These are phyloP conservation scores for Medicago arabica DNA, from an alignment of 306 rosid genomes.

Conservation along the genomic window DNA sequence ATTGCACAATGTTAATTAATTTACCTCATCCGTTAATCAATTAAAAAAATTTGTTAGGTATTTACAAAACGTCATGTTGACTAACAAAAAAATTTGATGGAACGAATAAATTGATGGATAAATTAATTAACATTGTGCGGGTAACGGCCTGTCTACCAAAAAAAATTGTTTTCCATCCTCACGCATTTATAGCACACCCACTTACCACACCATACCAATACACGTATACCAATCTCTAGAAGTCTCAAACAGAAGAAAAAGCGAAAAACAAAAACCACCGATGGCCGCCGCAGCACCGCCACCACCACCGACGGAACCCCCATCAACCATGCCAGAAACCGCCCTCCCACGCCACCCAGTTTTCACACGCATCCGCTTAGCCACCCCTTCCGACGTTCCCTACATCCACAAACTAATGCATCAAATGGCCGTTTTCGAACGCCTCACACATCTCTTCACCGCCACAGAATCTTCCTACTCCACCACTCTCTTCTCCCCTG, in stretches of 20 bases:
- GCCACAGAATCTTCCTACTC: conserved; percentile 74
- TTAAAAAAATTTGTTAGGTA: too few species aligned
- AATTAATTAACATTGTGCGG: too few species aligned
- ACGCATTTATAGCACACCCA: neutral
- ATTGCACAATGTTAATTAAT: too few species aligned
- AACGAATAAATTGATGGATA: too few species aligned
- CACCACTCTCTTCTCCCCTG: conserved; percentile 65
- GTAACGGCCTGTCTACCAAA: too few species aligned
- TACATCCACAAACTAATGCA: conserved; percentile 84
- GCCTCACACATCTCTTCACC: conserved; percentile 64
- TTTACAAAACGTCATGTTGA: too few species aligned
- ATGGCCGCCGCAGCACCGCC: conserved; percentile 94
- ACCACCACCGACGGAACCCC: conserved; percentile 56
- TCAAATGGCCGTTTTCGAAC: conserved; percentile 86
- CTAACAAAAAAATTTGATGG: too few species aligned
- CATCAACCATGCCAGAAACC: conserved; percentile 38
- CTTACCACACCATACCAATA: neutral
- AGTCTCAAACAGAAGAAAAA: neutral
- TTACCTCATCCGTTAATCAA: too few species aligned
- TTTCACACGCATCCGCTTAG: conserved; percentile 82
- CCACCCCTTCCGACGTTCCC: conserved; percentile 65
- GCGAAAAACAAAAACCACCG: conserved; percentile 28
- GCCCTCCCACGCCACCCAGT: conserved; percentile 56
- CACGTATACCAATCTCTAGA: neutral
- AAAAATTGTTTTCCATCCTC: neutral